Conservation (phyloP, 1,139 yeast genomes). For the Yamadazyma kanchanaburiensis region DNA sequence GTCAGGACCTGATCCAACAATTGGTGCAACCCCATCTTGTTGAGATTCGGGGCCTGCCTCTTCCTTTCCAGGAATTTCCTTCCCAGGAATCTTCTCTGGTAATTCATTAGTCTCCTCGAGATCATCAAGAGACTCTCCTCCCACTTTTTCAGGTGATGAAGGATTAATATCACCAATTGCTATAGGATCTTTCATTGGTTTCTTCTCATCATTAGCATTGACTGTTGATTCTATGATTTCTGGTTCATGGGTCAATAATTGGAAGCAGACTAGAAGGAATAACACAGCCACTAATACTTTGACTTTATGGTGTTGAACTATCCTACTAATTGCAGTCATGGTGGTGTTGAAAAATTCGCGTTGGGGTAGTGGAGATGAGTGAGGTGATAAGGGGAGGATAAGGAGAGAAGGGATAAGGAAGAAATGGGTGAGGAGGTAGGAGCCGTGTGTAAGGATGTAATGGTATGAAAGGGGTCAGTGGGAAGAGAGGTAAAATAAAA, state of each 20-base stretch:
- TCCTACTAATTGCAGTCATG: conserved; percentile 2
- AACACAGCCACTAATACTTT: conserved; percentile 7
- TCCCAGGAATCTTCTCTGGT: background rate
- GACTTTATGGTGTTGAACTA: conserved; percentile 5
- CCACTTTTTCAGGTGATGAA: conserved; percentile 4
- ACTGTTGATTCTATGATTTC: conserved; percentile 1
- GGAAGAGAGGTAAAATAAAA: no score
- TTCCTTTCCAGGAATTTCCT: background rate
- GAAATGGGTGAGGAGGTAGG: no score
- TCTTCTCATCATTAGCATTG: conserved; percentile 3
- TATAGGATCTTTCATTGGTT: conserved; percentile 6
- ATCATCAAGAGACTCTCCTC: background rate
- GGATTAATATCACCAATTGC: conserved; percentile 4
- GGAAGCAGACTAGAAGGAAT: conserved; percentile 4
- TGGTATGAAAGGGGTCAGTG: no score
- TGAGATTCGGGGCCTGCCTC: background rate
- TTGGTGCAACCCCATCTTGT: background rate
- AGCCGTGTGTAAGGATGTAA: no score
- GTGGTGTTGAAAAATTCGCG: no score
- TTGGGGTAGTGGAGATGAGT: background rate
- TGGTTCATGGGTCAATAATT: conserved; percentile 3
- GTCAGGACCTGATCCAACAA: background rate
- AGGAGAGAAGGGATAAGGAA: no score
- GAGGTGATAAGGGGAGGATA: background rate
- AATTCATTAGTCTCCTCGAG: background rate